Evolutionary conservation across 371 early-diverging fungal species (phyloP).

Genomic region (Umbelopsis sp.): DNA sequence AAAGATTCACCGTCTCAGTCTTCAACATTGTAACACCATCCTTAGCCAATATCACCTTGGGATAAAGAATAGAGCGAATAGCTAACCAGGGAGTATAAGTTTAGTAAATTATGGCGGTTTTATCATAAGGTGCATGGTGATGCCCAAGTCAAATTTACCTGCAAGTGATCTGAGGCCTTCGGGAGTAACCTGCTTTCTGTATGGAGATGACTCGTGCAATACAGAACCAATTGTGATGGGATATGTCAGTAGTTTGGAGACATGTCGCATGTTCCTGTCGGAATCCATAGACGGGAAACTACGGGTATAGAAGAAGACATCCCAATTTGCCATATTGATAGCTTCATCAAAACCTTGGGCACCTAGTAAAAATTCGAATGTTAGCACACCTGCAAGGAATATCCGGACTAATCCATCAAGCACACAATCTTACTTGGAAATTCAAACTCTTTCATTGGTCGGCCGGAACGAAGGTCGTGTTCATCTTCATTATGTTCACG

Average conservation of each 20-base stretch:
- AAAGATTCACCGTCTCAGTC: constrained; percentile 70
- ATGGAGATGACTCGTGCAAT: constrained; percentile 76
- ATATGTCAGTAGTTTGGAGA: constrained; percentile 81
- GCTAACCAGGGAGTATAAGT: constrained; percentile 41
- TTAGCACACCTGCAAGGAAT: background rate
- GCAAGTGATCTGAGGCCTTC: constrained; percentile 76
- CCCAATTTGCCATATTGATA: constrained; percentile 83
- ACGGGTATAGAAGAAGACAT: constrained; percentile 82
- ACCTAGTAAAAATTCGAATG: constrained; percentile 33
- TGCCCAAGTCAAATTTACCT: constrained; percentile 38
- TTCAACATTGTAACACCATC: constrained; percentile 50
- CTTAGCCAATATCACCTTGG: constrained; percentile 49
- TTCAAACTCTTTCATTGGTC: constrained; percentile 81
- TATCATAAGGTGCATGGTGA: background rate
- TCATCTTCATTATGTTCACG: constrained; percentile 83
- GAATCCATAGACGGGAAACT: constrained; percentile 78
- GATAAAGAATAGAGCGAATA: constrained; percentile 71
- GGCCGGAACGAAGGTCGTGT: constrained; percentile 81
- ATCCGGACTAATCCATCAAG: background rate
- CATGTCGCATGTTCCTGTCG: constrained; percentile 79
- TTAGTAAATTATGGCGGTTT: background rate
- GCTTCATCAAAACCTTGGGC: constrained; percentile 78
- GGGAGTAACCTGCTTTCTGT: constrained; percentile 70
- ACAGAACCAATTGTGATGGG: constrained; percentile 83
- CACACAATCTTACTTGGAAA: constrained; percentile 66